Base-by-base conservation (phyloP, 2,329 filamentous ascomycete species). In the Colletotrichum aenigma region DNA sequence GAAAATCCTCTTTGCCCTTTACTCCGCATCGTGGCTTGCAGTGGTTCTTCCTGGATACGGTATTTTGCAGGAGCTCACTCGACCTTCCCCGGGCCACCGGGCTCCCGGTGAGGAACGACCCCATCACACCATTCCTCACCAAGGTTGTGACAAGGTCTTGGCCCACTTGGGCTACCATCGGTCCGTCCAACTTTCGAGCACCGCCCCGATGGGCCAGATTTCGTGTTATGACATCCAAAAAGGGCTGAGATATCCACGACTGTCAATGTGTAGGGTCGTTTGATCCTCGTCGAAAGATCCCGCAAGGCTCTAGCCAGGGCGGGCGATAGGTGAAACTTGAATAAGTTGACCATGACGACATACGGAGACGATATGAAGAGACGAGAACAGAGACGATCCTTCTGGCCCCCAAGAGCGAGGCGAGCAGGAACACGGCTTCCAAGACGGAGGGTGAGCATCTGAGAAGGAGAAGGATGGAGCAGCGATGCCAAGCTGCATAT, bases 401-500 rank as follows among this genome's bases (percentile, higher is more conserved):
- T 60, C 26, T 56, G 38, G 55, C 55, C 34, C 66, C 55, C 34
- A 62, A 70, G 55, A 70, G 55, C 32, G 30, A 58, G 34, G 16
- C 34, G 12, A 36, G 56, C 18, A 15, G 56, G 34, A 38, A 64
- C 26, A 30, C 60, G 38, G 55, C 52, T 61, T 28, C 68, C 34
- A 60, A 56, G 58, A 9, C 58, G 38, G 15, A 55, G 15, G 64
- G 56, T 60, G 21, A 58, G 56, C 73, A 67, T 68, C 56, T 73
- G 21, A 48, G 26, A 52, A 43, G 26, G 43, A 32, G 58, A 58
- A 55, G 43, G 64, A 34, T 64, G 70, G 38, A 56, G 9, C 28
- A 58, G 64, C 32, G 64, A 66, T 75, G 73, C 73, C 73, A 67
- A 75, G 69, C 56, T 72, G 55, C 38, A 66, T 24, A 55, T 61